A percentile compares a stretch with the other conserved stretches of the same genome.
Evolutionary conservation across 2,329 filamentous ascomycete genomes (phyloP).

Genomic region (Coccinonectria pachysandricola): DNA sequence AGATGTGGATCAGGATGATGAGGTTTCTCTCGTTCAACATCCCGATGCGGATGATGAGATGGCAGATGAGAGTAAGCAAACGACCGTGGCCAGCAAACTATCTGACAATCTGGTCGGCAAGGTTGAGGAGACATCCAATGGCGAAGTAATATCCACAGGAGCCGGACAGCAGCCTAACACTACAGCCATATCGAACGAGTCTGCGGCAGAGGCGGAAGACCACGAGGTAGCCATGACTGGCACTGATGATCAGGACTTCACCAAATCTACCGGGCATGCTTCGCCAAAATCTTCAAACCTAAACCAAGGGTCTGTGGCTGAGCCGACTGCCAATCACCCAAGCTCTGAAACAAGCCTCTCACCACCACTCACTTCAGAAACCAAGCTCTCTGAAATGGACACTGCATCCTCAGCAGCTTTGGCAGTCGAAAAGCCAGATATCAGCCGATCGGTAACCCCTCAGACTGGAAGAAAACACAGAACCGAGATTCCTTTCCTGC

Average conservation of each 20-base stretch:
- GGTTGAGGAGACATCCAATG: neutral
- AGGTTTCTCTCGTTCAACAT: slow-evolving; percentile 23
- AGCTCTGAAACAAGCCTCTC: slow-evolving; percentile 38
- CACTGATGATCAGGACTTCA: slow-evolving; percentile 3
- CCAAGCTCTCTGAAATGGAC: slow-evolving; percentile 40
- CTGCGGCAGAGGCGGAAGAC: slow-evolving; percentile 11
- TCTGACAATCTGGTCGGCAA: neutral
- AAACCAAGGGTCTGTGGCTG: slow-evolving; percentile 31
- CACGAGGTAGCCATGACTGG: slow-evolving; percentile 25
- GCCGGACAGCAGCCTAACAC: neutral
- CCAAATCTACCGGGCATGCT: slow-evolving; percentile 11
- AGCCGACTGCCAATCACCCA: slow-evolving; percentile 30
- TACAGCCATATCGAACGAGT: neutral
- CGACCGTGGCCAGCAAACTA: neutral
- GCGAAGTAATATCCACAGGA: too few relatives aligned
- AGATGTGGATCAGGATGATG: slow-evolving; percentile 21
- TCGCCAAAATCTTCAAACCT: slow-evolving; percentile 18
- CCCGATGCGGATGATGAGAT: slow-evolving; percentile 14
- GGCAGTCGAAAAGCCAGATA: slow-evolving; percentile 17
- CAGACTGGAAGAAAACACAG: slow-evolving; percentile 34
- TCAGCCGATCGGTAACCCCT: slow-evolving; percentile 26
- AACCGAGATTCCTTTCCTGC: slow-evolving; percentile 68
- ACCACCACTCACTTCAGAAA: slow-evolving; percentile 36
- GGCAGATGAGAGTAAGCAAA: slow-evolving; percentile 5
- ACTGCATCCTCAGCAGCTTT: slow-evolving; percentile 29